Base-by-base conservation (phyloP, 1,139 yeast genomes). In the Arxiozyma slooffiae region DNA sequence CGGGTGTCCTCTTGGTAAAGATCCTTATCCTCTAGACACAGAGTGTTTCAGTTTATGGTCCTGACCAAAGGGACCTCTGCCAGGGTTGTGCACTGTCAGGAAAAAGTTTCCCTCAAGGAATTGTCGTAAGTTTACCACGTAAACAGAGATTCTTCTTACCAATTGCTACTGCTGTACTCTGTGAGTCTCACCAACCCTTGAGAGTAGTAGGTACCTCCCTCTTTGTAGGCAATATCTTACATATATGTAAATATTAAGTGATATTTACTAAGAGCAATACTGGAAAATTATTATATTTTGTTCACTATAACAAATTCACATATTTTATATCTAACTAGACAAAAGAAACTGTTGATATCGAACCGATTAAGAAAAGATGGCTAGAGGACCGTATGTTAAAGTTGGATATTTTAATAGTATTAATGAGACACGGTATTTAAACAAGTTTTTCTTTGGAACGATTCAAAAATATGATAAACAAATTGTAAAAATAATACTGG, bases 381-480 rank as follows among this genome's bases (percentile, higher is more conserved):
- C 89, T 80, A 84, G 95, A 85, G 95, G 95, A 85, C 95, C 92
- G 86, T 81, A 81, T 76, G 87, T 81, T 62, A 34, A 22, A 42
- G n/a, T 26, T 41, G 26, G 4, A n/a, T 11, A 23, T n/a, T 20
- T 7, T 22, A n/a, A 14, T 18, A 21, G 7, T 6, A 20, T 39
- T n/a, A 39, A 39, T 22, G 36, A 30, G 36, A 30, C 2, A 11
- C 14, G 36, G 36, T 4, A 30, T 30, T 14, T 30, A 11, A 14
- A 3, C 7, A 14, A 4, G 14, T 5, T 30, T 30, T 14, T 11
- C 14, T 30, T 30, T 5, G 11, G 36, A 6, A 30, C 11, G 3
- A 30, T 30, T 16, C n/a, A 4, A 7, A n/a, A 14, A 30, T 30
- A 30, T 30, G 11, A n/a, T 30, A n/a, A 30, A 11, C 1, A 30